Evolutionary conservation across 139 green algal genomes (phyloP), one percentile per base, ranked within the genome.

Genomic region (Tetradesmus lagerheimii): DNA sequence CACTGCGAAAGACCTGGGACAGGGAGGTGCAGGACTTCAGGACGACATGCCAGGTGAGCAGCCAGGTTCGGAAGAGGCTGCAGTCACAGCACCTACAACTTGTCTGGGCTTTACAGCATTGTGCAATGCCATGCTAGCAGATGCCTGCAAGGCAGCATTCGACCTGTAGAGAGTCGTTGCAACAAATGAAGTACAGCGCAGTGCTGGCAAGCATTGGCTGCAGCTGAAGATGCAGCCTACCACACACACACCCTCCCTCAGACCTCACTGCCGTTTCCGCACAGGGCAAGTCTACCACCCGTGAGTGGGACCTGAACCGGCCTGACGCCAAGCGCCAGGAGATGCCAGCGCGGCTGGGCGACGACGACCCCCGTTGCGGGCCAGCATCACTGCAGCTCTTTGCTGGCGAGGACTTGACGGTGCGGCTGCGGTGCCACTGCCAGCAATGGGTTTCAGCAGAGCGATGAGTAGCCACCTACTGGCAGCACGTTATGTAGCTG

Each of bases 231-330:
- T 11, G 5, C 67, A 78, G 67, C 67, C 15, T 4, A 27, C 67
- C n/a, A 47, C 15, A 38, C 20, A 0, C 25, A 15, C 76, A 57
- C 83, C 27, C 47, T 15, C 35, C n/a, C 35, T 89, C 6, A 23
- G 12, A 62, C 2, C 34, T 38, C 74, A 35, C 8, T 25, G 37
- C 71, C 43, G 15, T 38, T 64, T 64, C 57, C 77, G 15, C 35
- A 34, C 94, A 97, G 95, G 89, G 94, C 29, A 91, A 94, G 38
- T 53, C 94, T 78, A 96, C 95, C 0, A 89, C 89, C 4, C 79
- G 91, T 41, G 95, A 97, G 41, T 97, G 95, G 95, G 95, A 97
- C 87, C 85, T 97, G 15, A 97, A 96, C 89, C 91, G 95, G 0
- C 94, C 94, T 12, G 95, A 97, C 71, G 91, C 79, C 53, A 92